phyloP scores from a whole-genome alignment of 495 filamentous ascomycete species.

The Lentithecium fluviatile region DNA sequence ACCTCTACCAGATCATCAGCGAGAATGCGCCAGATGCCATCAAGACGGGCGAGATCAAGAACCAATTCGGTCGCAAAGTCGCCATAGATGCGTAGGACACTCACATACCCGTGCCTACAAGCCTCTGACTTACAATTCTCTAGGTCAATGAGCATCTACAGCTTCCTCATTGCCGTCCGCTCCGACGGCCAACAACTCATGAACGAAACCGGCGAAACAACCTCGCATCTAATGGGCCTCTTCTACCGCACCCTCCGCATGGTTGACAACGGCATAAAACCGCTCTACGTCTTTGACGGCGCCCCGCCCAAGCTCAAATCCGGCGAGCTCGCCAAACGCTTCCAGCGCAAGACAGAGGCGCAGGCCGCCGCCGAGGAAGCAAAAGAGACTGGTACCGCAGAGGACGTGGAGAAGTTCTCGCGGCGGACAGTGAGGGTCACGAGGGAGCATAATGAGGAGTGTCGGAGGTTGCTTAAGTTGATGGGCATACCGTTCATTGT shows the following conservation, averaged over 20 bases:
- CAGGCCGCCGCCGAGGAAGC: constrained; percentile 87
- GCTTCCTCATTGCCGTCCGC: constrained; percentile 94
- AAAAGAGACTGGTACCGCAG: constrained; percentile 94
- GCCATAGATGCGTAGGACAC: constrained; percentile 90
- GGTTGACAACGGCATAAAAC: constrained; percentile 98
- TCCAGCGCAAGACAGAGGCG: constrained; percentile 85
- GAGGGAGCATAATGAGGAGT: constrained; percentile 90
- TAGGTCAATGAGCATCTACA: constrained; percentile 98
- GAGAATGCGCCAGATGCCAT: constrained; percentile 92
- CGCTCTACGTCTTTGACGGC: constrained; percentile 96
- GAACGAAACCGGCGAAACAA: constrained; percentile 90
- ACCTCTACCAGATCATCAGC: constrained; percentile 80
- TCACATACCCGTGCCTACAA: neutral
- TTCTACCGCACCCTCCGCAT: constrained; percentile 98
- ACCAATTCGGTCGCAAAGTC: constrained; percentile 95
- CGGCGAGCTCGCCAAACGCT: constrained; percentile 90
- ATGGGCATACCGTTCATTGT: constrained; percentile 97
- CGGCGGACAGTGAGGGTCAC: constrained; percentile 92
- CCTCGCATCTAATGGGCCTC: constrained; percentile 97
- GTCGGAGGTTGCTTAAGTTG: constrained; percentile 80
- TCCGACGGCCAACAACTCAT: constrained; percentile 94
- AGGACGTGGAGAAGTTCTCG: constrained; percentile 98
- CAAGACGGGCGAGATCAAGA: constrained; percentile 96
- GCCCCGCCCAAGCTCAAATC: constrained; percentile 96
- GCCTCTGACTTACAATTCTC: neutral